Evolutionary conservation across 805 yeast genomes (phyloP).

Genomic region (Kuraishia piskuri): DNA sequence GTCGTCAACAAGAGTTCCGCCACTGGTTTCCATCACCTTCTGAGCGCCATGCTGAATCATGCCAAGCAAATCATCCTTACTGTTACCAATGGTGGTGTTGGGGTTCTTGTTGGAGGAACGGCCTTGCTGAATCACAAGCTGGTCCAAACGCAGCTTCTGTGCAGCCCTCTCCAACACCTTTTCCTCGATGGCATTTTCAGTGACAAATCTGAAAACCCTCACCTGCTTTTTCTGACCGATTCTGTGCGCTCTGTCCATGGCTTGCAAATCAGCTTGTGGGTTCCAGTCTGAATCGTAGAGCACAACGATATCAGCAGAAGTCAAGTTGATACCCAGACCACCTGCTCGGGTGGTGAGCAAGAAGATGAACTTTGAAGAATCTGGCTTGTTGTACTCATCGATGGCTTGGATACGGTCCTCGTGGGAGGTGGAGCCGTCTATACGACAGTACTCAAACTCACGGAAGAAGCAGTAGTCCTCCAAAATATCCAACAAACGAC

Average conservation of each 20-base stretch:
- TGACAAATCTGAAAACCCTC: slow-evolving; percentile 65
- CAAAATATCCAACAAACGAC: slow-evolving; percentile 69
- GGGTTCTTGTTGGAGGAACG: slow-evolving; percentile 32
- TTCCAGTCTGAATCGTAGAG: slow-evolving; percentile 82
- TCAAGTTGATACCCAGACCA: slow-evolving; percentile 79
- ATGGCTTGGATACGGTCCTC: slow-evolving; percentile 67
- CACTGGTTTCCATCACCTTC: slow-evolving; percentile 57
- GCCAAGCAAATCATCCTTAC: slow-evolving; percentile 78
- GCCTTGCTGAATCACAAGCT: slow-evolving; percentile 77
- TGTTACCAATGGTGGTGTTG: slow-evolving; percentile 36
- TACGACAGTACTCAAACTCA: slow-evolving; percentile 64
- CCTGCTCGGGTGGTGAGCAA: slow-evolving; percentile 82
- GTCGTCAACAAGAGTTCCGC: slow-evolving; percentile 30
- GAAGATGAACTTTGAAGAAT: slow-evolving; percentile 60
- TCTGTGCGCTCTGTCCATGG: slow-evolving; percentile 87
- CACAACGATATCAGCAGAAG: slow-evolving; percentile 70
- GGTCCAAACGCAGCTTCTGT: slow-evolving; percentile 70
- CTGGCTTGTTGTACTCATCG: slow-evolving; percentile 75
- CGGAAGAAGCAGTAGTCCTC: slow-evolving; percentile 74
- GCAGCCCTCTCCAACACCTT: slow-evolving; percentile 77
- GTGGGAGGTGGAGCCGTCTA: slow-evolving; percentile 79
- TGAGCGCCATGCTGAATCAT: slow-evolving; percentile 98
- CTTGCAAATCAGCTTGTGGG: slow-evolving; percentile 84
- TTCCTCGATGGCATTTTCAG: slow-evolving; percentile 80
- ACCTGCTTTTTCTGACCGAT: slow-evolving; percentile 84